These are phyloP conservation scores for Solanum corneliomulleri DNA, from an alignment of 257 asterid species.

Conservation along the genomic window DNA sequence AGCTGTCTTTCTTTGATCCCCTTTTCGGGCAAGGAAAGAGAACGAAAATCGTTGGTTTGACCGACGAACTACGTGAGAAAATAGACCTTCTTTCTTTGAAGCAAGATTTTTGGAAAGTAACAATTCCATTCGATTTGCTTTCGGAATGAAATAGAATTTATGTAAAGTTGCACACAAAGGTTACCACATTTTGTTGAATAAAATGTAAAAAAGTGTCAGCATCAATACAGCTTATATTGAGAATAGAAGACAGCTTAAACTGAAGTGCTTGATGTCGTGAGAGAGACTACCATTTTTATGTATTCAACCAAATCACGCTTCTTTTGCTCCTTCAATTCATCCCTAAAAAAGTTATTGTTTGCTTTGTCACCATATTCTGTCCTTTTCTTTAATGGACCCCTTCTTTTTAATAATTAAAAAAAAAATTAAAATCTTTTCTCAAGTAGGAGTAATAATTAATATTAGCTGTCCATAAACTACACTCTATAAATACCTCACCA, in stretches of 20 bases:
- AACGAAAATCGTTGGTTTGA: no score
- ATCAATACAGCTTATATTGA: slow-evolving; percentile 26
- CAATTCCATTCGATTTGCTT: no score
- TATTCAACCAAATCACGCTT: background rate
- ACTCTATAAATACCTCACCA: background rate
- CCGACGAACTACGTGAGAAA: no score
- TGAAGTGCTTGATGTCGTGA: slow-evolving; percentile 14
- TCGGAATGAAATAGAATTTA: no score
- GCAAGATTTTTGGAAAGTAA: no score
- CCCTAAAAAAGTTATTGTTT: background rate
- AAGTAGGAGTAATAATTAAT: background rate
- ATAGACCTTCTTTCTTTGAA: no score
- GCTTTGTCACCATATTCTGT: background rate
- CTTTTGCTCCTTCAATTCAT: background rate
- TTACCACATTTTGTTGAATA: background rate
- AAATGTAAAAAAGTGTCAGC: slow-evolving; percentile 10
- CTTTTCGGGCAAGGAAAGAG: no score
- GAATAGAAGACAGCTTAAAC: slow-evolving; percentile 13
- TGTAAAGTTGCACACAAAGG: background rate
- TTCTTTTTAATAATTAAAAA: background rate
- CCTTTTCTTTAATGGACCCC: background rate
- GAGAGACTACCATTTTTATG: background rate
- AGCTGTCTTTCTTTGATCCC: no score
- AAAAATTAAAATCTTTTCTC: background rate
- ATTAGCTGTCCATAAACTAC: background rate